phyloP scores from a whole-genome alignment of 495 filamentous ascomycete genomes.

The Penicillium ochrochloron region DNA sequence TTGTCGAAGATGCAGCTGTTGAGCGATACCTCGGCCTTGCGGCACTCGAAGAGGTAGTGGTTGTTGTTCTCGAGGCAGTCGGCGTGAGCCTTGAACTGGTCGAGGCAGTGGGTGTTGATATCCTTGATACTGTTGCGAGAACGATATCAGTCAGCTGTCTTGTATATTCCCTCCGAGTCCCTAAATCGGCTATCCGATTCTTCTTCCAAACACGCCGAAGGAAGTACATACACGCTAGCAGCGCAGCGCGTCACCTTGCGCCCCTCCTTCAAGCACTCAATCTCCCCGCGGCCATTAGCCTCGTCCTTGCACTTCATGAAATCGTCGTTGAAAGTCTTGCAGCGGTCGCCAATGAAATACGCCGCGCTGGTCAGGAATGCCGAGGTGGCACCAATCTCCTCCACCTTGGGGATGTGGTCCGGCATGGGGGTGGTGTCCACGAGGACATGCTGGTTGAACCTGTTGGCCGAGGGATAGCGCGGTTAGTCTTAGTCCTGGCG shows the following conservation, averaged over 20 bases:
- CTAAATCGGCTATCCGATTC: background rate
- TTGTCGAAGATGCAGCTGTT: conserved; percentile 96
- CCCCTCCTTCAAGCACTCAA: conserved; percentile 95
- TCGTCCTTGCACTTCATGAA: conserved; percentile 99
- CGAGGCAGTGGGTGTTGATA: conserved; percentile 92
- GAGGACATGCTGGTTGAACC: conserved; percentile 91
- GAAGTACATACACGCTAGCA: conserved; percentile 81
- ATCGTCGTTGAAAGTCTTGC: conserved; percentile 95
- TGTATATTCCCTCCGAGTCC: background rate
- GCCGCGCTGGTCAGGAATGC: conserved; percentile 88
- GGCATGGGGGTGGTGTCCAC: conserved; percentile 97
- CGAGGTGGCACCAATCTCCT: conserved; percentile 88
- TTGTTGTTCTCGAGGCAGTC: conserved; percentile 96
- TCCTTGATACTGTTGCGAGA: conserved; percentile 73
- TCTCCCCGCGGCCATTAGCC: conserved; percentile 82
- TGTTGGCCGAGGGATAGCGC: conserved; percentile 45
- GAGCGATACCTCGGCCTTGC: conserved; percentile 73
- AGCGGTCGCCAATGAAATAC: conserved; percentile 97
- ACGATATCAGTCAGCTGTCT: conserved; percentile 2
- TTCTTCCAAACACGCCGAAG: background rate
- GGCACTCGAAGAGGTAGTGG: conserved; percentile 92
- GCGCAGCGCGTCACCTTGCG: conserved; percentile 96
- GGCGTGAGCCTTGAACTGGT: conserved; percentile 92
- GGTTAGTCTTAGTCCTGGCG: conserved; percentile 27
- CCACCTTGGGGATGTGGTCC: conserved; percentile 83